Evolutionary conservation across 2,329 filamentous ascomycete genomes (phyloP).

Genomic region (Elsinoe australis): DNA sequence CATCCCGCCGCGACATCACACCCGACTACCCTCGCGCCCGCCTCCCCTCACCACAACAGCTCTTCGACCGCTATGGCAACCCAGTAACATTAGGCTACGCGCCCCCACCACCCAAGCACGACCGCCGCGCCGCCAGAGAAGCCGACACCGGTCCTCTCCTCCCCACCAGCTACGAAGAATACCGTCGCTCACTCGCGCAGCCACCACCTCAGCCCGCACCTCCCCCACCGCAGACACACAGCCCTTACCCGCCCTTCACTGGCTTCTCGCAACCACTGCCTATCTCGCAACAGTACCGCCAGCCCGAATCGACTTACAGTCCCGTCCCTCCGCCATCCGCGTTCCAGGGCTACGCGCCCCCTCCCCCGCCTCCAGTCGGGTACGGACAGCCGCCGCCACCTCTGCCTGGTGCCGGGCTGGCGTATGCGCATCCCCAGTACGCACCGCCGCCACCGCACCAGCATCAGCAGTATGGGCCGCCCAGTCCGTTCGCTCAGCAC

Average conservation of each 20-base stretch:
- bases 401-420: too few species aligned
- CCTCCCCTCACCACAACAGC: background rate
- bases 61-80: slow-evolving; percentile 2
- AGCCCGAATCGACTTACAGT: background rate
- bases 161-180: background rate
- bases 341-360: slow-evolving; percentile 17
- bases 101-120: background rate
- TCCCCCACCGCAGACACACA: background rate
- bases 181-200: background rate
- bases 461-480: background rate
- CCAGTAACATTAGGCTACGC: background rate
- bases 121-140: background rate
- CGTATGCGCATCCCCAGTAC: slow-evolving; percentile 22
- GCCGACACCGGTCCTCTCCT: background rate
- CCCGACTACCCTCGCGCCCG: background rate
- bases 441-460: slow-evolving; percentile 19
- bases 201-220: slow-evolving; percentile 3
- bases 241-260: background rate
- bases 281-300: background rate
- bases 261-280: background rate
- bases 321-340: background rate
- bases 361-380: background rate
- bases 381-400: slow-evolving; percentile 19
- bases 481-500: background rate
- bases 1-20: background rate